These are phyloP conservation scores for Sugiyamaella grinbergsii DNA, from an alignment of 1,139 yeast genomes.

Conservation along the genomic window DNA sequence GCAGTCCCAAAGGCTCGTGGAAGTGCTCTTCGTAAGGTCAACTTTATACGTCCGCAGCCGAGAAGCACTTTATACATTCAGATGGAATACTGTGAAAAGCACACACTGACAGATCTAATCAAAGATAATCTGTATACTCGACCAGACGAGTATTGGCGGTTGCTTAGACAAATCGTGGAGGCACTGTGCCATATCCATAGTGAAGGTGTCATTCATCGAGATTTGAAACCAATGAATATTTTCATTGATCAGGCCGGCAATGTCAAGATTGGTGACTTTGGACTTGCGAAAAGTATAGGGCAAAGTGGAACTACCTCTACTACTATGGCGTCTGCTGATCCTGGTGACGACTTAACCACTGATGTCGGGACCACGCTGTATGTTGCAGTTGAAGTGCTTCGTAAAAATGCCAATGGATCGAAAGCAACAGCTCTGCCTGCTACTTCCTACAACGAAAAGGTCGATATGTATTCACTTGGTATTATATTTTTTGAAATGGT, in stretches of 20 bases:
- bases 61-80: conserved; percentile 73
- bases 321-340: conserved; percentile 24
- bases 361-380: conserved; percentile 92
- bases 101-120: conserved; percentile 80
- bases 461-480: conserved; percentile 94
- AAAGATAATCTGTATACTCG: conserved; percentile 74
- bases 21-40: conserved; percentile 7
- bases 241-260: conserved; percentile 89
- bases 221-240: conserved; percentile 92
- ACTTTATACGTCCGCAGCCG: conserved; percentile 16
- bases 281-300: conserved; percentile 68
- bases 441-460: conserved; percentile 74
- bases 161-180: conserved; percentile 83
- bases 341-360: conserved; percentile 77
- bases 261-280: conserved; percentile 95
- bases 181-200: conserved; percentile 90
- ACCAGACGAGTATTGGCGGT: conserved; percentile 83
- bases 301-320: conserved; percentile 36
- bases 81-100: conserved; percentile 98
- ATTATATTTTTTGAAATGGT: conserved; percentile 95
- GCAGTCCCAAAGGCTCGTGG: background rate
- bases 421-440: conserved; percentile 19
- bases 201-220: conserved; percentile 94
- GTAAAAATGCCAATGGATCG: conserved; percentile 31
- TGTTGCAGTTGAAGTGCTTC: conserved; percentile 85